These are phyloP conservation scores for Esteya vermicola DNA, from an alignment of 2,329 filamentous ascomycete genomes.

Conservation along the genomic window DNA sequence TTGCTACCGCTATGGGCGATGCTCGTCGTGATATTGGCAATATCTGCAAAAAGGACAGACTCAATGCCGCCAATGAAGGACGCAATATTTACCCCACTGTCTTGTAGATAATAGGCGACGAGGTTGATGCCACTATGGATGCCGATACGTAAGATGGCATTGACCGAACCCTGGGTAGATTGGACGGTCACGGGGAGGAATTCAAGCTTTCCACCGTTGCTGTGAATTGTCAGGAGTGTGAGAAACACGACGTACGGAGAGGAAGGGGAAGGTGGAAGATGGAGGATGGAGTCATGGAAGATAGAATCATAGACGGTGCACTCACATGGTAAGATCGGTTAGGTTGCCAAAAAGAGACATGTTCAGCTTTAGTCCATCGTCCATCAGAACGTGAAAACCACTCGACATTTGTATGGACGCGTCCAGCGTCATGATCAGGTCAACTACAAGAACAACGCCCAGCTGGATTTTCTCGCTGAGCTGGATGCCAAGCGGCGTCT, in stretches of 20 bases:
- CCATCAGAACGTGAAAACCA: slow-evolving; percentile 40
- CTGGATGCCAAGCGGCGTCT: slow-evolving; percentile 26
- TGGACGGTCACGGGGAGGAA: slow-evolving; percentile 39
- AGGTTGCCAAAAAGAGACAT: slow-evolving; percentile 36
- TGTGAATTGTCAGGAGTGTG: slow-evolving; percentile 11
- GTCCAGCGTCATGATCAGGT: slow-evolving; percentile 35
- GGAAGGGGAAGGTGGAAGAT: background rate
- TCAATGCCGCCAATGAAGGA: slow-evolving; percentile 29
- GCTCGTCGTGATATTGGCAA: slow-evolving; percentile 39
- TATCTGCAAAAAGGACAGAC: slow-evolving; percentile 32
- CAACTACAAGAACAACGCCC: slow-evolving; percentile 32
- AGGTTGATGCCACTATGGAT: slow-evolving; percentile 29
- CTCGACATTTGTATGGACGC: slow-evolving; percentile 32
- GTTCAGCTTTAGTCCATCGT: slow-evolving; percentile 32
- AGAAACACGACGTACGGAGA: background rate
- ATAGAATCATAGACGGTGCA: slow-evolving; percentile 1
- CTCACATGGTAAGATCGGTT: slow-evolving; percentile 34
- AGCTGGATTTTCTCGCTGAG: slow-evolving; percentile 25
- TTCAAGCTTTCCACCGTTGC: slow-evolving; percentile 38
- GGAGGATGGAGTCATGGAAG: background rate
- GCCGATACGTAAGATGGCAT: slow-evolving; percentile 31
- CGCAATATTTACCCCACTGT: slow-evolving; percentile 5
- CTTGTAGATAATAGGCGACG: slow-evolving; percentile 11
- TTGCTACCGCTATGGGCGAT: slow-evolving; percentile 23
- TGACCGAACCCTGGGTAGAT: slow-evolving; percentile 25